phyloP scores from a whole-genome alignment of 768 basidiomycete genomes.

The Rhodocollybia butyracea region DNA sequence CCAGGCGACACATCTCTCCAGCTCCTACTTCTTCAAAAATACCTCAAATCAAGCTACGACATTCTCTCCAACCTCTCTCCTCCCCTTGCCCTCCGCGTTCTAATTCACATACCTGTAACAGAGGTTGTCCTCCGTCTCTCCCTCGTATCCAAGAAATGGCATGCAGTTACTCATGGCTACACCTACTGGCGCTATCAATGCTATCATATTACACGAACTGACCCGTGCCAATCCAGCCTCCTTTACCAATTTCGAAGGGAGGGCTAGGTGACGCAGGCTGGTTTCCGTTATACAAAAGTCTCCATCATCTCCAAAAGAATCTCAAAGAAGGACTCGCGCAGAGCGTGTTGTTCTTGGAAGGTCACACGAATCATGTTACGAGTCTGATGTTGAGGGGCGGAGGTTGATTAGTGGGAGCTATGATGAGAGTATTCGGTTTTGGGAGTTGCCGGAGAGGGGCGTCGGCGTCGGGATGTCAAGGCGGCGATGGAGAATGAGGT shows the following conservation, averaged over 20 bases:
- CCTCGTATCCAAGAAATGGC: constrained; percentile 43
- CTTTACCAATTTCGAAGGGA: not conserved
- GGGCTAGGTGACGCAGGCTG: constrained; percentile 26
- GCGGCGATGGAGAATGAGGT: constrained; percentile 10
- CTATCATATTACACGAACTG: constrained; percentile 64
- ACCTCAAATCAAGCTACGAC: constrained; percentile 79
- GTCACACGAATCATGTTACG: constrained; percentile 88
- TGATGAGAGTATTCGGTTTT: constrained; percentile 90
- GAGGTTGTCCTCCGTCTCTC: constrained; percentile 37
- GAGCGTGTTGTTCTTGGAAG: constrained; percentile 70
- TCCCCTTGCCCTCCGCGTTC: constrained; percentile 59
- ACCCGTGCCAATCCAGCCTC: constrained; percentile 48
- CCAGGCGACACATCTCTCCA: constrained; percentile 85
- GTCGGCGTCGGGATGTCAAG: constrained; percentile 15
- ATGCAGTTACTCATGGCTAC: constrained; percentile 52
- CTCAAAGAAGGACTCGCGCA: constrained; percentile 76
- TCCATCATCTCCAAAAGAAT: constrained; percentile 85
- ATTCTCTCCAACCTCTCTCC: constrained; percentile 71
- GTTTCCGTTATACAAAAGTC: constrained; percentile 64
- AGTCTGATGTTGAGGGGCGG: constrained; percentile 76
- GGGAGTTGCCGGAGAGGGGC: constrained; percentile 57
- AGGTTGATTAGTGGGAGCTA: constrained; percentile 86
- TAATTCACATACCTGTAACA: constrained; percentile 54
- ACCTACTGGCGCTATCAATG: constrained; percentile 79
- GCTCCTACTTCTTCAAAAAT: constrained; percentile 82